Evolutionary conservation across 305 asterid species (phyloP), one percentile per base, ranked within the genome.

Genomic region (Rubia balearica): DNA sequence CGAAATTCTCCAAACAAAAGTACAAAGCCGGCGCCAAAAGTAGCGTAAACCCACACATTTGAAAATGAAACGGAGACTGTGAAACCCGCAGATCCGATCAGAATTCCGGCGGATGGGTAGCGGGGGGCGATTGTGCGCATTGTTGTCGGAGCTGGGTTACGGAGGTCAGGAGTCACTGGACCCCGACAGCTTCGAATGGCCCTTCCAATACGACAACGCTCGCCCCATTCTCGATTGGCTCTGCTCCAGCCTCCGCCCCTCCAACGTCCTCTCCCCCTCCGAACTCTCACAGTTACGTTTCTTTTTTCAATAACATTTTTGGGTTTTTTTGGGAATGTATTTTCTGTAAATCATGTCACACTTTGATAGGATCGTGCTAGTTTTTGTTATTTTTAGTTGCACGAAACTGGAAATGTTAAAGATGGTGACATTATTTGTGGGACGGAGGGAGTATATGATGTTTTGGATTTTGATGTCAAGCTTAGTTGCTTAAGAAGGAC

Each of bases 151-250:
- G 77, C 85, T 91, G 78, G 94, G 92, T 24, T 89, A 84, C 84
- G 90, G 85, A 68, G 96, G 90, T 42, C 85, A 83, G 74, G 85
- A 79, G 45, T 83, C 88, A 12, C 72, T 89, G 75, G 97, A 94
- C 83, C 89, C 96, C 24, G 96, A 94, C 81, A 91, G 98, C 83
- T 91, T 88, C 74, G 96, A 91, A 68, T 91, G 98, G 98, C 98
- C 98, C 45, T 91, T 91, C 74, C 98, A 89, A 74, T 86, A 84
- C 80, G 91, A 86, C 30, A 88, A 86, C 72, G 88, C 83, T 71
- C 83, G 90, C 10, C 90, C 90, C 42, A 73, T 86, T 22, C 89
- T 86, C 72, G 87, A 91, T 79, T 91, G 98, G 98, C 90, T 93
- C 56, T 90, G 96, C 88, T 93, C 97, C 24, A 89, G 92, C 81